phyloP scores from a whole-genome alignment of 176 grass and related monocot species.

The Pontederia paniculata region DNA sequence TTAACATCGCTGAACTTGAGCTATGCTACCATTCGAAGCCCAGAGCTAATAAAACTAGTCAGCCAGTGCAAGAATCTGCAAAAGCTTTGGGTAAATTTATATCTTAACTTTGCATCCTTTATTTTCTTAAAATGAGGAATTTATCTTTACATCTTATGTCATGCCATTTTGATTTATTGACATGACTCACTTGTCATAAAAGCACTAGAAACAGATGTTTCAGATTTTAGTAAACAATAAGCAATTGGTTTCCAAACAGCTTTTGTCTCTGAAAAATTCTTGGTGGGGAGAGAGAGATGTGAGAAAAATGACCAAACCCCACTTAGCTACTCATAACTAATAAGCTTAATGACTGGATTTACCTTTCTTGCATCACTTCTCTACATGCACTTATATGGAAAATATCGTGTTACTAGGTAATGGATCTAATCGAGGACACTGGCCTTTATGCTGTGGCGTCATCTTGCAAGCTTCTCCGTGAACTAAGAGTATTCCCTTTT shows the following conservation, averaged over 20 bases:
- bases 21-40: slow-evolving; percentile 40
- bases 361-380: background rate
- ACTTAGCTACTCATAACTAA: background rate
- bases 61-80: slow-evolving; percentile 55
- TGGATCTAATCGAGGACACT: slow-evolving; percentile 60
- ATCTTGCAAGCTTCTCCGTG: slow-evolving; percentile 55
- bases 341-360: background rate
- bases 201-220: too few relatives aligned
- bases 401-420: slow-evolving; percentile 35
- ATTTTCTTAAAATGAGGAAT: background rate
- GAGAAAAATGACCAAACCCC: too few relatives aligned
- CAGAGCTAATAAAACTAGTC: slow-evolving; percentile 55
- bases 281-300: too few relatives aligned
- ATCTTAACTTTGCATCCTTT: background rate
- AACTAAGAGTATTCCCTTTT: slow-evolving; percentile 64
- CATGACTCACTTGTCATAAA: background rate
- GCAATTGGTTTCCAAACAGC: too few relatives aligned
- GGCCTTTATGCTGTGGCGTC: slow-evolving; percentile 56
- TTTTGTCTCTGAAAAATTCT: too few relatives aligned
- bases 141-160: background rate
- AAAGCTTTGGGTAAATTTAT: slow-evolving; percentile 51
- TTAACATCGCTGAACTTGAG: slow-evolving; percentile 58
- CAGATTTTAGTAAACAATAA: too few relatives aligned
- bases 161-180: background rate
- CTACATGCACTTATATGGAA: background rate